phyloP scores from a whole-genome alignment of 2,329 filamentous ascomycete genomes.

The Stachybotrys elegans region DNA sequence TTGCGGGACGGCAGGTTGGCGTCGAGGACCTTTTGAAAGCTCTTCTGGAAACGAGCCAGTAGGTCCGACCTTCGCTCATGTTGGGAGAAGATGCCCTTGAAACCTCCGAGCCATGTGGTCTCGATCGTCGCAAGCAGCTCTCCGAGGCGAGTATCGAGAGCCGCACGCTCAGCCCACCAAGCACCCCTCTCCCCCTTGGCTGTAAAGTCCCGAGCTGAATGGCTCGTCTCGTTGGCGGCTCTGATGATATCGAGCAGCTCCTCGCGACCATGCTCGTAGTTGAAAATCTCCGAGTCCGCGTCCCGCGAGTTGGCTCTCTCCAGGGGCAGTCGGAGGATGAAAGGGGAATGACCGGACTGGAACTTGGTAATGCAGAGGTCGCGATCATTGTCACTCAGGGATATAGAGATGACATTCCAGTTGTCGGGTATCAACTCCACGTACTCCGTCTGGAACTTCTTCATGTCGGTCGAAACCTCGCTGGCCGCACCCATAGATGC shows the following conservation, averaged over 20 bases:
- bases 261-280: slow-evolving; percentile 71
- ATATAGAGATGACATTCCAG: slow-evolving; percentile 85
- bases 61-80: slow-evolving; percentile 57
- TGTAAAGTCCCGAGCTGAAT: slow-evolving; percentile 64
- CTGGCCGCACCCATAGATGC: neutral
- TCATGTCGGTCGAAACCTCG: slow-evolving; percentile 36
- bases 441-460: slow-evolving; percentile 71
- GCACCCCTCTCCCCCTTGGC: slow-evolving; percentile 70
- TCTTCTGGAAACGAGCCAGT: slow-evolving; percentile 69
- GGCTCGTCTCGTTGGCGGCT: slow-evolving; percentile 77
- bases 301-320: slow-evolving; percentile 77
- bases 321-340: slow-evolving; percentile 81
- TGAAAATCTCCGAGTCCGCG: slow-evolving; percentile 72
- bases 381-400: slow-evolving; percentile 72
- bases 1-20: slow-evolving; percentile 81
- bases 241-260: slow-evolving; percentile 81
- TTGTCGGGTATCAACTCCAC: slow-evolving; percentile 76
- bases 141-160: slow-evolving; percentile 70
- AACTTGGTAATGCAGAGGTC: slow-evolving; percentile 90
- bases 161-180: slow-evolving; percentile 87
- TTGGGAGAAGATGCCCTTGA: slow-evolving; percentile 88
- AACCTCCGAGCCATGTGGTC: slow-evolving; percentile 90
- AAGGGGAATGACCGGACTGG: slow-evolving; percentile 68
- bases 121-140: slow-evolving; percentile 82
- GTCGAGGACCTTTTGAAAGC: slow-evolving; percentile 74